These are phyloP conservation scores for Fusarium humuli DNA, from an alignment of 2,329 filamentous ascomycete genomes.

Conservation along the genomic window DNA sequence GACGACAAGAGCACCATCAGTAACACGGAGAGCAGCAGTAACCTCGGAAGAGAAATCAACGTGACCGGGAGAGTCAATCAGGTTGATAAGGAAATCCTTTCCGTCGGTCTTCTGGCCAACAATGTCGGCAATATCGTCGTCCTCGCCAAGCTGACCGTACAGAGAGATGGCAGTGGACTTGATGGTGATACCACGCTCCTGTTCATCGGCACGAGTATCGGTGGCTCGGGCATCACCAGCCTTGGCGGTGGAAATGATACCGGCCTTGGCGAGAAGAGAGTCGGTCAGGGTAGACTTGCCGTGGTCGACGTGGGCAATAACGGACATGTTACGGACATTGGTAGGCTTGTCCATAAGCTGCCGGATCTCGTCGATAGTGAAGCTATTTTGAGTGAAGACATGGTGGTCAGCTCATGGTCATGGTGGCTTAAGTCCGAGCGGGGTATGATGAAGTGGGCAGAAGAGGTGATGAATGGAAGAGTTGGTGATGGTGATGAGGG, in stretches of 20 bases:
- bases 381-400: slow-evolving; percentile 69
- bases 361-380: slow-evolving; percentile 96
- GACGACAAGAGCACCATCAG: slow-evolving; percentile 98
- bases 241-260: slow-evolving; percentile 99
- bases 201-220: slow-evolving; percentile 96
- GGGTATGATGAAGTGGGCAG: slow-evolving; percentile 44
- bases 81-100: slow-evolving; percentile 99
- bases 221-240: slow-evolving; percentile 96
- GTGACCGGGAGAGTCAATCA: slow-evolving; percentile 99
- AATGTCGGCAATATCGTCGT: slow-evolving; percentile 95
- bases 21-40: slow-evolving; percentile 99
- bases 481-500: slow-evolving; percentile 10
- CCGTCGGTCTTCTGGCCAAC: slow-evolving; percentile 87
- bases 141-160: slow-evolving; percentile 83
- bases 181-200: slow-evolving; percentile 99
- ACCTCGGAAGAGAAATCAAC: slow-evolving; percentile 99
- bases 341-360: slow-evolving; percentile 80
- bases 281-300: slow-evolving; percentile 99
- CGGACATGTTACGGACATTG: slow-evolving; percentile 95
- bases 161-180: slow-evolving; percentile 99
- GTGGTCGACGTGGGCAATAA: slow-evolving; percentile 99
- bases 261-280: slow-evolving; percentile 97
- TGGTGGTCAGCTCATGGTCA: slow-evolving; percentile 61
- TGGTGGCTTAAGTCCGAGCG: slow-evolving; percentile 56
- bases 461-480: background rate